phyloP scores from a whole-genome alignment of 2,329 filamentous ascomycete genomes.

The Cordyceps fumosorosea region DNA sequence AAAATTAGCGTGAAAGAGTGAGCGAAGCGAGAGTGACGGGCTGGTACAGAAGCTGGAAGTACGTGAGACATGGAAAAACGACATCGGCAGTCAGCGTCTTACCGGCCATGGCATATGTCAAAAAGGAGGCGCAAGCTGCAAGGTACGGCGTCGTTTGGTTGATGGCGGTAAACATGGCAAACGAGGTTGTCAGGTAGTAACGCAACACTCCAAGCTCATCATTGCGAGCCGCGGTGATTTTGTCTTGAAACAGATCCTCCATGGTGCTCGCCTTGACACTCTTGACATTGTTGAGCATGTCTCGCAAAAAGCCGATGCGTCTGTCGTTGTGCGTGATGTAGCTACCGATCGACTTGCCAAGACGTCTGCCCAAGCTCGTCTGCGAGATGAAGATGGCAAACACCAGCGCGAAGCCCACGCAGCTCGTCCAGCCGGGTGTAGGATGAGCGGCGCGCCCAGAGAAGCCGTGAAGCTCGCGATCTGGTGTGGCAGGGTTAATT shows the following conservation, averaged over 20 bases:
- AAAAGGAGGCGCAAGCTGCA: slow-evolving; percentile 3
- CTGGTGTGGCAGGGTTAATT: not conserved
- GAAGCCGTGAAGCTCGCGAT: not conserved
- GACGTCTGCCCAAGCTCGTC: not conserved
- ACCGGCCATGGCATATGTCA: not conserved
- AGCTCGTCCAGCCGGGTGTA: slow-evolving; percentile 8
- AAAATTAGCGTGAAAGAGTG: slow-evolving; percentile 4
- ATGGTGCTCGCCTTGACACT: slow-evolving; percentile 8
- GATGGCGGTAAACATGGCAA: slow-evolving; percentile 10
- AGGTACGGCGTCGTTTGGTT: slow-evolving; percentile 10
- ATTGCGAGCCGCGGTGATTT: not conserved
- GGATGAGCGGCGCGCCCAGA: slow-evolving; percentile 1
- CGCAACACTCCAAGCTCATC: slow-evolving; percentile 2
- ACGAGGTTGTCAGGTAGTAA: slow-evolving; percentile 3
- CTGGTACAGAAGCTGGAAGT: slow-evolving; percentile 6
- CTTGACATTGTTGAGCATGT: slow-evolving; percentile 11
- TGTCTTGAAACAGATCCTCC: slow-evolving; percentile 5
- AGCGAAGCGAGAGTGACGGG: slow-evolving; percentile 5
- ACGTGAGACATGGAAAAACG: slow-evolving; percentile 3
- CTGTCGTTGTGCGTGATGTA: slow-evolving; percentile 5
- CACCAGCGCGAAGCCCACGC: slow-evolving; percentile 7
- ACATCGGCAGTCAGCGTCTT: not conserved
- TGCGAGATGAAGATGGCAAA: not conserved
- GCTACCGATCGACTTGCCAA: not conserved
- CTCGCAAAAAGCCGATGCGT: not conserved